These are phyloP conservation scores for Phytophthora pini DNA, from an alignment of 352 stramenopile genomes.

Conservation along the genomic window DNA sequence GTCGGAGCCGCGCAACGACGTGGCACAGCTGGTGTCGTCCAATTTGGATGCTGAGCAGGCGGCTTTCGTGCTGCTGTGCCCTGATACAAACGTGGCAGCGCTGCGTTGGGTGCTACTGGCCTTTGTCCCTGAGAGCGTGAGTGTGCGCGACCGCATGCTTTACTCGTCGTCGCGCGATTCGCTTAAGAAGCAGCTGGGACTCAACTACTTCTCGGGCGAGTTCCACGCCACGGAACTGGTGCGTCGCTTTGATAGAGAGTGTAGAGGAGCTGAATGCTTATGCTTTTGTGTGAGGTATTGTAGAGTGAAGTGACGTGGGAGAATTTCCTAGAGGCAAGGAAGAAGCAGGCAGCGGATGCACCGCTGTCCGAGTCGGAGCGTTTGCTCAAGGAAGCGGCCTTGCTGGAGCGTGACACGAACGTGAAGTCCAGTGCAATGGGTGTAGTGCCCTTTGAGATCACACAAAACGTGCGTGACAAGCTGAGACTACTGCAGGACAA, in stretches of 20 bases:
- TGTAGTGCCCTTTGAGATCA: constrained; percentile 88
- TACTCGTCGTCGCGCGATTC: constrained; percentile 92
- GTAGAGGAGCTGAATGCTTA: background rate
- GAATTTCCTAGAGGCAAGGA: constrained; percentile 73
- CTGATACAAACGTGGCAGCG: constrained; percentile 73
- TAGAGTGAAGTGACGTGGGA: constrained; percentile 84
- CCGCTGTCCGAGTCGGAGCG: constrained; percentile 88
- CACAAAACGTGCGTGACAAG: constrained; percentile 84
- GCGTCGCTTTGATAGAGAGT: constrained; percentile 1
- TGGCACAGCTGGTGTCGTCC: constrained; percentile 34
- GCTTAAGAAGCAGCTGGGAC: constrained; percentile 90
- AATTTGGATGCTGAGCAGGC: constrained; percentile 50
- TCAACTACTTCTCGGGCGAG: constrained; percentile 92
- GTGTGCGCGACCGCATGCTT: constrained; percentile 91
- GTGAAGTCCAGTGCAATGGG: constrained; percentile 91
- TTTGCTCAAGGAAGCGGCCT: constrained; percentile 79
- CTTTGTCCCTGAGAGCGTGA: constrained; percentile 80
- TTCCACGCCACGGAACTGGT: constrained; percentile 88
- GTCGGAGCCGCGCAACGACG: constrained; percentile 52
- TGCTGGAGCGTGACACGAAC: constrained; percentile 84
- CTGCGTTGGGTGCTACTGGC: constrained; percentile 82
- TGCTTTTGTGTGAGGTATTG: constrained; percentile 9
- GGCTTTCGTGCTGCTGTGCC: constrained; percentile 78
- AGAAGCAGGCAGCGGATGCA: constrained; percentile 74
- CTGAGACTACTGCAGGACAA: constrained; percentile 75